Evolutionary conservation across 2,329 filamentous ascomycete genomes (phyloP), one percentile per base, ranked within the genome.

Genomic region (Aspergillus candidus): DNA sequence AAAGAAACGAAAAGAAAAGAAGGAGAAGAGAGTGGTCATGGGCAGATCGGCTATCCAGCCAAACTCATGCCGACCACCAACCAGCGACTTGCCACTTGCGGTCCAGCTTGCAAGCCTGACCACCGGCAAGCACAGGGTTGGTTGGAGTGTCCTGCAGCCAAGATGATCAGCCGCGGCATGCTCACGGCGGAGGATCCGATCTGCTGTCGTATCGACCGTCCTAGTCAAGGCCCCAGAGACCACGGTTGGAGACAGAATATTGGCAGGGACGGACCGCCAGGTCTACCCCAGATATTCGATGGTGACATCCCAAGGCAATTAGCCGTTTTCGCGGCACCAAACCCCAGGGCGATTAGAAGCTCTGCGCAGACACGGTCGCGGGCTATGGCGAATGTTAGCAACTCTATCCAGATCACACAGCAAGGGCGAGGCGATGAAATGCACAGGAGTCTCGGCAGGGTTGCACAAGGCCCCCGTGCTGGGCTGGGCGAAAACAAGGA

Each of bases 331-430:
- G 54, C 55, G 53, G 53, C 54, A 53, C 35, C 35, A 30, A 44
- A 45, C 48, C 43, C 38, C 47, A 40, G 32, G 38, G 38, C 33
- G 40, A 40, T 55, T 66, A 72, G 54, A 69, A 71, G 51, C 69
- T 72, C 52, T 72, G 69, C 13, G 69, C 69, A 17, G 69, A 72
- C 40, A 70, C 67, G 42, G 65, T 58, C 50, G 69, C 69, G 55
- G 69, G 69, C 69, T 72, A 51, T 44, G 39, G 50, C 27, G 22
- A 47, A 27, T 7, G 22, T 60, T 43, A 60, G 56, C 43, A 51
- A 51, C 17, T 34, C 14, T 37, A 38, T 40, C 31, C 13, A 18
- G 15, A 41, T 35, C 41, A 13, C 30, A 36, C 18, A 32, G 15
- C 14, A 31, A 40, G 41, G 48, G 42, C 34, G 17, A n/a, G 22